These are phyloP conservation scores for grape (Vitis vinifera) DNA, from an alignment of 164 flowering plant genomes.

Conservation along the genomic window DNA sequence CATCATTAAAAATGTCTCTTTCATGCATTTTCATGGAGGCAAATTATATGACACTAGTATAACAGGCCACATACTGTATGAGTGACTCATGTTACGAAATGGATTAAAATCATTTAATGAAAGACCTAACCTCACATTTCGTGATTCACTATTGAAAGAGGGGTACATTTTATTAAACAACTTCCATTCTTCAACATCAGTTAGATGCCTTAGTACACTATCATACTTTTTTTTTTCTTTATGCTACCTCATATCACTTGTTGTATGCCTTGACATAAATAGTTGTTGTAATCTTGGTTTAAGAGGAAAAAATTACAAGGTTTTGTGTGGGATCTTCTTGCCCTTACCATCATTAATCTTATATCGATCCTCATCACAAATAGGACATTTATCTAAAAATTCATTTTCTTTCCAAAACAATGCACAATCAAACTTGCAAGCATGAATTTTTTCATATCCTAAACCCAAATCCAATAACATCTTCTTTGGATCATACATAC, in stretches of 20 bases:
- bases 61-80: conserved; percentile 15
- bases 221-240: background rate
- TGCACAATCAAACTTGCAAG: background rate
- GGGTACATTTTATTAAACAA: background rate
- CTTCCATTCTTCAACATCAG: background rate
- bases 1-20: background rate
- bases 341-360: background rate
- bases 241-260: background rate
- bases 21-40: conserved; percentile 18
- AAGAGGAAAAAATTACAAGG: background rate
- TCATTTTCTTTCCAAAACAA: background rate
- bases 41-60: conserved; percentile 7
- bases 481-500: background rate
- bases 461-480: background rate
- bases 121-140: conserved; percentile 4
- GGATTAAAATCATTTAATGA: conserved; percentile 5
- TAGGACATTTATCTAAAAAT: background rate
- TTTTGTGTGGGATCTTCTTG: background rate
- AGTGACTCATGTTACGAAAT: background rate
- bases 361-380: background rate
- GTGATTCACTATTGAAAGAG: background rate
- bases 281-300: background rate
- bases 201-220: background rate
- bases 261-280: background rate
- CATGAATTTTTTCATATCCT: background rate